Evolutionary conservation across 495 filamentous ascomycete genomes (phyloP).

Genomic region (Mytilinidion resinicola): DNA sequence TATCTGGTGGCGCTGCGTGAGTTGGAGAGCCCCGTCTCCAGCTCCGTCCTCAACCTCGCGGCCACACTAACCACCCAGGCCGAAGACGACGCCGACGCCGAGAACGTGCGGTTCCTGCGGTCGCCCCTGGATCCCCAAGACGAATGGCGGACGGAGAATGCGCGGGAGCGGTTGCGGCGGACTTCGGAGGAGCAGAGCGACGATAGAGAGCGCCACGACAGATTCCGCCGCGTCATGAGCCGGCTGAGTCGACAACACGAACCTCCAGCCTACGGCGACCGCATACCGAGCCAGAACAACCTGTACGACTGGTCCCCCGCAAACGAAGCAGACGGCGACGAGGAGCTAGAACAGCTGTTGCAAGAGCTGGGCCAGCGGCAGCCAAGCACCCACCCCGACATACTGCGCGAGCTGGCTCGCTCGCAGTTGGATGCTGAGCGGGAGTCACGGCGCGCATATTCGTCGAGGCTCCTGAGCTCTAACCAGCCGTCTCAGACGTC

Average conservation of each 20-base stretch:
- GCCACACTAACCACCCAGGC: constrained; percentile 41
- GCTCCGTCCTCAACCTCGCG: constrained; percentile 44
- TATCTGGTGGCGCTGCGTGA: constrained; percentile 33
- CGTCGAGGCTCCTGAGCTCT: constrained; percentile 43
- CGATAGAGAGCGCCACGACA: constrained; percentile 21
- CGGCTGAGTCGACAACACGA: constrained; percentile 31
- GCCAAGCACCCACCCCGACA: constrained; percentile 35
- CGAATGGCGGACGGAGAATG: constrained; percentile 27
- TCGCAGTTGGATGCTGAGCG: constrained; percentile 33
- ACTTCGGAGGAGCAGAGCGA: constrained; percentile 14
- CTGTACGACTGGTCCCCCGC: constrained; percentile 58
- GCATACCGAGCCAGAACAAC: constrained; percentile 43
- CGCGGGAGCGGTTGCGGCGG: constrained; percentile 15
- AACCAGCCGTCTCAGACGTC: constrained; percentile 29
- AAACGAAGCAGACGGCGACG: constrained; percentile 47
- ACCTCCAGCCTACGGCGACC: constrained; percentile 43
- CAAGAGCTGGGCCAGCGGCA: constrained; percentile 34
- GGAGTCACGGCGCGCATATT: constrained; percentile 19
- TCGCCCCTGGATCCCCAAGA: constrained; percentile 35
- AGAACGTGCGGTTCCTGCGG: constrained; percentile 48
- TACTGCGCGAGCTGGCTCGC: constrained; percentile 30
- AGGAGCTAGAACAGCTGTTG: constrained; percentile 36
- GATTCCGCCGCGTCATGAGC: constrained; percentile 33
- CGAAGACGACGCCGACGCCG: constrained; percentile 50
- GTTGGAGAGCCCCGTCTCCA: constrained; percentile 35